These are phyloP conservation scores for Blastobotrys parvus DNA, from an alignment of 805 yeast species.

Conservation along the genomic window DNA sequence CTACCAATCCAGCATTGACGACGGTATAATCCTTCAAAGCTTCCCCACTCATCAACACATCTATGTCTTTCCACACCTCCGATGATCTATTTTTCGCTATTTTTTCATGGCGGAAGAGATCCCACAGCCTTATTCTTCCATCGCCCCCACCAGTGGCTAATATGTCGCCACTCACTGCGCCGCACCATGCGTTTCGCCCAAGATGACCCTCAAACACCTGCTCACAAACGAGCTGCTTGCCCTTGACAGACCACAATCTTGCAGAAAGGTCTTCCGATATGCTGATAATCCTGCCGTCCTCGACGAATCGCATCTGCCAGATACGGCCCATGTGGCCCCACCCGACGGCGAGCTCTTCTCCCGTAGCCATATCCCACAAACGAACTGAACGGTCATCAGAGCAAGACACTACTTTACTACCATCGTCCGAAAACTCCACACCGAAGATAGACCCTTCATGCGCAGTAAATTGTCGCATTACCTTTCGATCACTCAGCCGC, in stretches of 20 bases:
- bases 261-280: conserved; percentile 84
- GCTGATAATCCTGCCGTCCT: conserved; percentile 41
- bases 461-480: conserved; percentile 50
- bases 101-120: conserved; percentile 21
- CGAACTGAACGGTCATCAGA: conserved; percentile 91
- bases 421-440: conserved; percentile 52
- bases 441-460: conserved; percentile 93
- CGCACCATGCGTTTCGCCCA: conserved; percentile 78
- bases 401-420: conserved; percentile 59
- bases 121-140: conserved; percentile 65
- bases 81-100: conserved; percentile 1
- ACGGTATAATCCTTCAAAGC: conserved; percentile 43
- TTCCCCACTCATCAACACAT: conserved; percentile 37
- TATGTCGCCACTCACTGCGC: conserved; percentile 50
- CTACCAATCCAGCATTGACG: not conserved
- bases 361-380: conserved; percentile 56
- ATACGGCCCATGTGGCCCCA: conserved; percentile 98
- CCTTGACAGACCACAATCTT: conserved; percentile 58
- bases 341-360: conserved; percentile 60
- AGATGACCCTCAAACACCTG: conserved; percentile 59
- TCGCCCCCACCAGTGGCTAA: conserved; percentile 92
- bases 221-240: conserved; percentile 31
- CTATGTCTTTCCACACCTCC: not conserved
- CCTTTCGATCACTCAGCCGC: conserved; percentile 35
- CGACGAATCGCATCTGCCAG: conserved; percentile 66